phyloP scores from a whole-genome alignment of 805 yeast genomes.

The Yamadazyma philogaea region DNA sequence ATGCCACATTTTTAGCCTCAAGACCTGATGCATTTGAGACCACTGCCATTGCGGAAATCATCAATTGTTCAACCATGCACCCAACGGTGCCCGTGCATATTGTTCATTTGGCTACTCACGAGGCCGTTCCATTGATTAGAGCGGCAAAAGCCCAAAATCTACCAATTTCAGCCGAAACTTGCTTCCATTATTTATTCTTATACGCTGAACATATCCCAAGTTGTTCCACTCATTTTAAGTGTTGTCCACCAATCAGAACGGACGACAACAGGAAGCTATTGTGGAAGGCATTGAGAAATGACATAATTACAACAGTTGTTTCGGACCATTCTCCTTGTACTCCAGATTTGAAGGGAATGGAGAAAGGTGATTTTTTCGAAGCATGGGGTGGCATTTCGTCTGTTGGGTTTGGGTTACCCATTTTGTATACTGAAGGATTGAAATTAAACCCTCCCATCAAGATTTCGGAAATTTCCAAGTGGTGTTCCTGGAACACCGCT shows the following conservation, averaged over 20 bases:
- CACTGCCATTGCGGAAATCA: slow-evolving; percentile 73
- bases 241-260: slow-evolving; percentile 92
- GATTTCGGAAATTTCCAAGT: slow-evolving; percentile 61
- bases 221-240: slow-evolving; percentile 80
- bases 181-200: slow-evolving; percentile 85
- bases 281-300: slow-evolving; percentile 73
- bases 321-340: slow-evolving; percentile 97
- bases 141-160: slow-evolving; percentile 59
- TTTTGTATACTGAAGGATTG: slow-evolving; percentile 71
- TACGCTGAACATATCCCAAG: slow-evolving; percentile 74
- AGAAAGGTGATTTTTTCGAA: slow-evolving; percentile 79
- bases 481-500: slow-evolving; percentile 86
- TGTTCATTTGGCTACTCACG: slow-evolving; percentile 84
- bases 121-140: slow-evolving; percentile 71
- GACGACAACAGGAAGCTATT: slow-evolving; percentile 65
- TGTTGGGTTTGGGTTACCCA: slow-evolving; percentile 85
- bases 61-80: slow-evolving; percentile 53
- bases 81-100: slow-evolving; percentile 76
- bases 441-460: slow-evolving; percentile 50
- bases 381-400: slow-evolving; percentile 98
- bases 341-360: slow-evolving; percentile 79
- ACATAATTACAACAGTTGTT: slow-evolving; percentile 77
- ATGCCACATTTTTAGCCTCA: slow-evolving; percentile 72
- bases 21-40: slow-evolving; percentile 88
- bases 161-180: slow-evolving; percentile 84